Evolutionary conservation across 148 eudicot genomes (phyloP), one percentile per base, ranked within the genome.

Genomic region (Suaeda aralocaspica): DNA sequence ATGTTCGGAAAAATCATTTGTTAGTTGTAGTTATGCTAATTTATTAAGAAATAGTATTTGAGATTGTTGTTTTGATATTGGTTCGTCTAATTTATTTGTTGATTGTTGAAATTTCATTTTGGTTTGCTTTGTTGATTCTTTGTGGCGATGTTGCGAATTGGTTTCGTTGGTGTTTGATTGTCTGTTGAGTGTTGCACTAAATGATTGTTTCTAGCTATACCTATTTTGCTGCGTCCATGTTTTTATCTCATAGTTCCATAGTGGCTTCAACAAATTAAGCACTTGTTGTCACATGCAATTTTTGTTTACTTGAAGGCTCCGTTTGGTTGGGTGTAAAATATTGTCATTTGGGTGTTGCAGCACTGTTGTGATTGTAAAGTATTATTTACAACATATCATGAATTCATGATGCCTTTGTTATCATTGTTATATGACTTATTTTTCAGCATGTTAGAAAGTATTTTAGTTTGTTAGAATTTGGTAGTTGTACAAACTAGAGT

Each of bases 211-310:
- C 24, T 39, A 21, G 45, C 39, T 36, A 36, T 53, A 11, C 16
- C 44, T 22, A 53, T 34, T 33, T 68, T 68, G 48, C 18, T 6
- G 22, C 68, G 36, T 50, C 46, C 68, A 46, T 46, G 51, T 39
- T 18, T 25, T 22, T 3, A 12, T 6, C 15, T 31, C 22, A 0
- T 33, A n/a, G n/a, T n/a, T n/a, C n/a, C n/a, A n/a, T n/a, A n/a
- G n/a, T n/a, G n/a, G n/a, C n/a, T n/a, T n/a, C n/a, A n/a, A n/a
- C n/a, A n/a, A n/a, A 25, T 56, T 6, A 26, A 25, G 18, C n/a
- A 31, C 14, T 59, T 18, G 41, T 19, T 67, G 59, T 15, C 10
- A 31, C 10, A 11, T 55, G 11, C 55, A 14, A 55, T 34, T 22
- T 0, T 22, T 24, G 12, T 33, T n/a, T 59, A 7, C 25, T 8